These are phyloP conservation scores for Micractinium sp. DNA, from an alignment of 139 green algal genomes.

Conservation along the genomic window DNA sequence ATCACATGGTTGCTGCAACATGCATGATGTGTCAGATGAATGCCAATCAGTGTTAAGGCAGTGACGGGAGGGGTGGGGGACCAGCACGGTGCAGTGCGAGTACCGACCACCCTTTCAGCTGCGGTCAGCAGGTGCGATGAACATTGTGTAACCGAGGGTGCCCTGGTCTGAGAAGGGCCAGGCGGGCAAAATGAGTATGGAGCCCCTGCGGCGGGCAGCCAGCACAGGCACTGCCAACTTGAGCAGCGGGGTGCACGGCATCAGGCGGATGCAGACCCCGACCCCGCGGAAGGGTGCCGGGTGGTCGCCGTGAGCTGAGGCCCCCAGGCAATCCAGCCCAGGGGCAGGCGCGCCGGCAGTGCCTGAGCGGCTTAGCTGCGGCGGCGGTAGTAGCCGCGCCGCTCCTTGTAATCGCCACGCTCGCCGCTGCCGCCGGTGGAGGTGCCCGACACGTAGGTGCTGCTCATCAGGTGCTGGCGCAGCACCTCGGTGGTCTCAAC, in stretches of 20 bases:
- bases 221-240: no score
- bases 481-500: conserved; percentile 41
- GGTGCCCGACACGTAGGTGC: conserved; percentile 21
- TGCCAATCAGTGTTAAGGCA: neutral
- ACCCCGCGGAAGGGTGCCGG: no score
- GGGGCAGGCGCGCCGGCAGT: neutral
- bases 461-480: conserved; percentile 28
- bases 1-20: neutral
- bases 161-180: no score
- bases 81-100: no score
- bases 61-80: neutral
- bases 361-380: neutral
- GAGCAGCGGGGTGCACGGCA: no score
- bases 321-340: neutral
- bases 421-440: conserved; percentile 1
- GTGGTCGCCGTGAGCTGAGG: neutral
- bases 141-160: no score
- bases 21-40: neutral
- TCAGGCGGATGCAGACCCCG: no score
- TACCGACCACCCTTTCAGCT: no score
- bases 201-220: no score
- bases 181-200: no score
- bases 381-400: conserved; percentile 35
- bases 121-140: no score
- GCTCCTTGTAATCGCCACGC: conserved; percentile 22